phyloP scores from a whole-genome alignment of 1,284 basidiomycete genomes.

The Wallemia mellicola region DNA sequence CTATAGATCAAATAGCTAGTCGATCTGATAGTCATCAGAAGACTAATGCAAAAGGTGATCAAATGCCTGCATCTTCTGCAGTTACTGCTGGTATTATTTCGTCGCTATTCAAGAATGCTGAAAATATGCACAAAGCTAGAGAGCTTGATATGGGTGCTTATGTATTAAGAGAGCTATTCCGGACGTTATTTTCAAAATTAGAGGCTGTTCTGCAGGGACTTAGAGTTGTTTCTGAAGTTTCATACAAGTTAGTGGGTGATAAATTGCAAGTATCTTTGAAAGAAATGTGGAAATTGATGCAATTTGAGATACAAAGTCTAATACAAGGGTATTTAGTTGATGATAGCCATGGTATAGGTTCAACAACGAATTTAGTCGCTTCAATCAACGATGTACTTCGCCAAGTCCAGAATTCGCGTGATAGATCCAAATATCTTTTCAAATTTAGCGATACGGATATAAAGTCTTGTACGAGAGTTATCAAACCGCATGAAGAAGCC shows the following conservation, averaged over 20 bases:
- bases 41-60: background rate
- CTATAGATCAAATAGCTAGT: conserved; percentile 68
- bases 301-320: conserved; percentile 63
- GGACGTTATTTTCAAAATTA: conserved; percentile 90
- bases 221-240: conserved; percentile 68
- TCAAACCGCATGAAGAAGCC: conserved; percentile 53
- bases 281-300: conserved; percentile 75
- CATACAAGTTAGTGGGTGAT: conserved; percentile 1
- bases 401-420: conserved; percentile 44
- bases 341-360: conserved; percentile 43
- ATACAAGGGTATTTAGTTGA: conserved; percentile 73
- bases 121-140: conserved; percentile 35
- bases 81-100: conserved; percentile 1
- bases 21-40: conserved; percentile 17
- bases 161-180: conserved; percentile 72
- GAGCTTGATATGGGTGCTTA: conserved; percentile 35
- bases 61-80: background rate
- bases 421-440: conserved; percentile 56
- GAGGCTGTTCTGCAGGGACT: conserved; percentile 85
- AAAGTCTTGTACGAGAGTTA: conserved; percentile 33
- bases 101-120: conserved; percentile 30
- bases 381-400: conserved; percentile 83
- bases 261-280: conserved; percentile 32
- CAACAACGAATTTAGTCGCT: conserved; percentile 54
- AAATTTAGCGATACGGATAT: conserved; percentile 62